These are phyloP conservation scores for Eleusine indica DNA, from an alignment of 176 grass and related monocot species.

Conservation along the genomic window DNA sequence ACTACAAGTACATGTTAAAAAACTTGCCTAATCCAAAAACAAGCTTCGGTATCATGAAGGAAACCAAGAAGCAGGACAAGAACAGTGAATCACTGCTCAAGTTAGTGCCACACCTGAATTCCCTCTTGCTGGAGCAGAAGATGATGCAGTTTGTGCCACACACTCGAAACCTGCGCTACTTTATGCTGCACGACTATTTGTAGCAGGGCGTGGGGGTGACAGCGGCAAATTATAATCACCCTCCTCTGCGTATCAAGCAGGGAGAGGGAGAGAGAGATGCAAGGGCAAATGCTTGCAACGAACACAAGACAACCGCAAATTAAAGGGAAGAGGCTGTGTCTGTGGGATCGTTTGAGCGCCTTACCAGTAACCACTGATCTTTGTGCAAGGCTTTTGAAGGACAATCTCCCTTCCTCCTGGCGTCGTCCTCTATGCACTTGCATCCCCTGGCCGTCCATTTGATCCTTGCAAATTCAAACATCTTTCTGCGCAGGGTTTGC, in stretches of 20 bases:
- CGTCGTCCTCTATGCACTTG: neutral
- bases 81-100: neutral
- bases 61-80: slow-evolving; percentile 11
- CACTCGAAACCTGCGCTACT: neutral
- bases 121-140: neutral
- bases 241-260: neutral
- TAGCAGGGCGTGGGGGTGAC: slow-evolving; percentile 29
- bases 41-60: neutral
- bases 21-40: slow-evolving; percentile 1
- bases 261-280: neutral
- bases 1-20: slow-evolving; percentile 7
- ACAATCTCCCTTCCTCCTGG: neutral
- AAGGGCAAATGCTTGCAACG: neutral
- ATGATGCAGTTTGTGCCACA: too few relatives aligned
- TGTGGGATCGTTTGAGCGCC: slow-evolving; percentile 25
- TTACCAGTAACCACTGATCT: slow-evolving; percentile 6
- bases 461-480: slow-evolving; percentile 41
- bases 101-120: neutral
- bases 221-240: neutral
- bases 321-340: neutral
- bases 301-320: slow-evolving; percentile 9
- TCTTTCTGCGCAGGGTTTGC: neutral
- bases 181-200: neutral
- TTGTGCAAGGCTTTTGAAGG: slow-evolving; percentile 49
- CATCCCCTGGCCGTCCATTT: neutral